These are phyloP conservation scores for Colletotrichum chlorophyti DNA, from an alignment of 2,329 filamentous ascomycete species.

Conservation along the genomic window DNA sequence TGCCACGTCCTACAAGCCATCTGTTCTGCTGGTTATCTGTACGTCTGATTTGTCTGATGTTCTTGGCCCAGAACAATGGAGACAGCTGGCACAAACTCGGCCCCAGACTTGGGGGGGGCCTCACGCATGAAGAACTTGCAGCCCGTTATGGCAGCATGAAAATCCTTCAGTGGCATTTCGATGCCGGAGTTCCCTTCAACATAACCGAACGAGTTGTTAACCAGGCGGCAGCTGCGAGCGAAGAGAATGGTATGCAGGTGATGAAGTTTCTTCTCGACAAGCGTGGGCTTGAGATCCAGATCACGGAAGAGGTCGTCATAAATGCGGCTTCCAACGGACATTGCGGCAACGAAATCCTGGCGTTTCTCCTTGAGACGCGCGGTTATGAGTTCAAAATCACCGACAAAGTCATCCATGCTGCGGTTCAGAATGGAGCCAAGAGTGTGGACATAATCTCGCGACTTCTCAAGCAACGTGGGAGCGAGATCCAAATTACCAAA, in stretches of 20 bases:
- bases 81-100: not conserved
- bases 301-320: not conserved
- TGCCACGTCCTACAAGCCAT: not conserved
- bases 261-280: not conserved
- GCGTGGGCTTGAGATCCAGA: not conserved
- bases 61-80: not conserved
- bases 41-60: not conserved
- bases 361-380: no score
- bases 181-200: not conserved
- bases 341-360: no score
- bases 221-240: not conserved
- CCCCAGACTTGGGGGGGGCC: not conserved
- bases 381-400: no score
- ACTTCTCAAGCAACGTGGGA: not conserved
- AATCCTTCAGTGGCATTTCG: not conserved
- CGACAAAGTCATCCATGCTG: no score
- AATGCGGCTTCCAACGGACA: no score
- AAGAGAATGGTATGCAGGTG: not conserved
- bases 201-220: not conserved
- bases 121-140: not conserved
- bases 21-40: not conserved
- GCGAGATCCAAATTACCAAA: not conserved
- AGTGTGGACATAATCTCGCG: not conserved
- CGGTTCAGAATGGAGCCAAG: not conserved
- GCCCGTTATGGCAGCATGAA: no score